Base-by-base conservation (phyloP, 2,329 filamentous ascomycete genomes). In the Juglanconis sp. region DNA sequence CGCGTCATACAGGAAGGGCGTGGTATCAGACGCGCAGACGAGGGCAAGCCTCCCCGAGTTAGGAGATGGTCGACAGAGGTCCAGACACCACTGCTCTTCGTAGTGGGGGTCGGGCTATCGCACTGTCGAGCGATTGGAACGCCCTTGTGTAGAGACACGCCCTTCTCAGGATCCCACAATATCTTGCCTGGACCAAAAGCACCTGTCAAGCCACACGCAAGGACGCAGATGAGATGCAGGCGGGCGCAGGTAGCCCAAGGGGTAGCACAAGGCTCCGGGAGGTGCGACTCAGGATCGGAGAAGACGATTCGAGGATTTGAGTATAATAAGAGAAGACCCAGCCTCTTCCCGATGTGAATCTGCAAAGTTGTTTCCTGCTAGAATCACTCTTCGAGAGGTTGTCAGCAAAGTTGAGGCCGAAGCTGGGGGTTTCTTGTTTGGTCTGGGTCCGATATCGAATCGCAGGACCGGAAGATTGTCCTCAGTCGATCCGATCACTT, bases 1-100 rank as follows among this genome's bases (percentile, higher is more conserved):
- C 50, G 24, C 47, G 38, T 42, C 30, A 9, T 53, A 50, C 54
- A 51, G 13, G 40, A 55, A 61, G 61, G 61, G 61, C 61, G 61
- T 56, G 35, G 57, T 40, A 36, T 51, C 52, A 42, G 36, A 51
- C 17, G 31, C 6, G 11, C 13, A 4, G 5, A n/a, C 15, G 52
- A 9, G 5, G 52, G 8, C 52, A 42, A 3, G 17, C 13, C 17
- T 15, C 30, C 17, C 15, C 24, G 15, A 17, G 24, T 8, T 17
- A 38, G 36, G 44, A 46, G 58, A 49, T 53, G 53, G 30, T 48
- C 32, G 32, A 31, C 47, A 56, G 44, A 46, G 24, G 58, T 53
- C 17, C 46, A 53, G 40, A 52, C 32, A 30, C 24, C 30, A 44
- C n/a, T 32, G 38, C 52, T 53, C 17, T 24, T 24, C 31, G 36